phyloP scores from a whole-genome alignment of 345 rosid genomes.

The Xanthoceras sorbifolium region DNA sequence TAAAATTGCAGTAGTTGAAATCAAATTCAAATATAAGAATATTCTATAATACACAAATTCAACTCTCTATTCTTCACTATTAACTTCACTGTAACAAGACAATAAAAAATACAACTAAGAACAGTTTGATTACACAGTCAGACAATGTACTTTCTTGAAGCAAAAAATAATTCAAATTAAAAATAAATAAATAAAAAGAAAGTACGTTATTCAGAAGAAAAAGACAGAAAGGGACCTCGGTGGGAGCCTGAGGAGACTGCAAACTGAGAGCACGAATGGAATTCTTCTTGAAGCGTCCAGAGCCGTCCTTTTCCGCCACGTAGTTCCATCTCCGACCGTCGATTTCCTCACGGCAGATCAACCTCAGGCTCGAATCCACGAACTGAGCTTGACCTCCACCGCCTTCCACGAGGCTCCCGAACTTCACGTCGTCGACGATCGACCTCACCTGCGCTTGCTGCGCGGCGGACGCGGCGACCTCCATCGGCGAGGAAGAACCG shows the following conservation, averaged over 20 bases:
- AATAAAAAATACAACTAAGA: not conserved
- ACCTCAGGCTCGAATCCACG: conserved; percentile 56
- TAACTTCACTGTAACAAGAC: not conserved
- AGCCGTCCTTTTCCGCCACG: conserved; percentile 63
- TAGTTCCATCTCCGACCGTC: conserved; percentile 91
- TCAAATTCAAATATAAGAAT: not conserved
- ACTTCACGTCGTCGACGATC: conserved; percentile 16
- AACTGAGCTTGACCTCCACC: conserved; percentile 33
- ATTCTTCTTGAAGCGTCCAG: conserved; percentile 58
- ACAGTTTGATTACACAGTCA: not conserved
- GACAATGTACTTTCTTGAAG: not conserved
- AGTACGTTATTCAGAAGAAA: not conserved
- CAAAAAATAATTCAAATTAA: not conserved
- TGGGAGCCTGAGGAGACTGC: conserved; percentile 74
- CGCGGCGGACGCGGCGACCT: not conserved
- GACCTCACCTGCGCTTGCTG: conserved; percentile 11
- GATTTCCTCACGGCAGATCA: conserved; percentile 89
- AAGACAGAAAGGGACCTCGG: conserved; percentile 45
- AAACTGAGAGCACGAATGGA: conserved; percentile 77
- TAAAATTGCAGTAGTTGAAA: not conserved
- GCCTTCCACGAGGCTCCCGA: conserved; percentile 35
- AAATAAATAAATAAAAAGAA: not conserved
- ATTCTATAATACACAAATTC: not conserved
- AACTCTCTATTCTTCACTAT: not conserved
- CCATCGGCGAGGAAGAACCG: not conserved